Conservation (phyloP, 2,329 filamentous ascomycete species). For the Metarhizium humberi region DNA sequence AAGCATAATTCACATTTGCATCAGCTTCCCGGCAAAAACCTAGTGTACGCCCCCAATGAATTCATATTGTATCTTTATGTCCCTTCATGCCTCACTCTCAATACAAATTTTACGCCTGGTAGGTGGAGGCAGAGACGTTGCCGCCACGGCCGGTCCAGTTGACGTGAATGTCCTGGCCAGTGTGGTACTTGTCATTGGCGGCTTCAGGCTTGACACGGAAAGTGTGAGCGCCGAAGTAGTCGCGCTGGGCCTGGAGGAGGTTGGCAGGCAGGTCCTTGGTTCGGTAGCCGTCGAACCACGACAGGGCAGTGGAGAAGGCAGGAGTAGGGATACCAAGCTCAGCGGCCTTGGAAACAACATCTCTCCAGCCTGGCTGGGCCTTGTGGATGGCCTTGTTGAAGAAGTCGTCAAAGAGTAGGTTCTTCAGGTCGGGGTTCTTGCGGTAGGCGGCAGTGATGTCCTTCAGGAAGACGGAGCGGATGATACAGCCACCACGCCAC, state of each 20-base stretch:
- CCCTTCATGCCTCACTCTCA: not conserved
- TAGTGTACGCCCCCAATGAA: not conserved
- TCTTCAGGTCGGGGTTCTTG: constrained; percentile 87
- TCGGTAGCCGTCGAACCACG: constrained; percentile 98
- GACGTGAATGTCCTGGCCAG: constrained; percentile 87
- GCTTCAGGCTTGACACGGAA: constrained; percentile 79
- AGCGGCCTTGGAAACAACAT: constrained; percentile 83
- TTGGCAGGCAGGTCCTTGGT: constrained; percentile 96
- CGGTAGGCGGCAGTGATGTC: constrained; percentile 98
- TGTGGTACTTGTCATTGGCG: constrained; percentile 71
- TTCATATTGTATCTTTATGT: not conserved
- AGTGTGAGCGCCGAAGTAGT: constrained; percentile 97
- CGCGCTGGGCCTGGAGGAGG: constrained; percentile 95
- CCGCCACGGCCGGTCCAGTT: constrained; percentile 99
- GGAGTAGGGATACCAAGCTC: constrained; percentile 93
- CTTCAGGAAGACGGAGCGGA: constrained; percentile 99
- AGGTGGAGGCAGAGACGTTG: constrained; percentile 94
- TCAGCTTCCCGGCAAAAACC: not conserved
- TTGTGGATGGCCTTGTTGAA: constrained; percentile 99
- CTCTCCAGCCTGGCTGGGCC: constrained; percentile 86
- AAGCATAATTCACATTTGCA: not conserved
- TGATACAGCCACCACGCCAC: constrained; percentile 99
- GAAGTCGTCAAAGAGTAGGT: constrained; percentile 97
- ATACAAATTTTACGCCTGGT: constrained; percentile 70
- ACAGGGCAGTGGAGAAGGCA: constrained; percentile 91